Percentiles rank a stretch among this genome's conserved stretches.
These are phyloP conservation scores for Schoenoplectus triqueter DNA, from an alignment of 202 grass and related monocot species.

Conservation along the genomic window DNA sequence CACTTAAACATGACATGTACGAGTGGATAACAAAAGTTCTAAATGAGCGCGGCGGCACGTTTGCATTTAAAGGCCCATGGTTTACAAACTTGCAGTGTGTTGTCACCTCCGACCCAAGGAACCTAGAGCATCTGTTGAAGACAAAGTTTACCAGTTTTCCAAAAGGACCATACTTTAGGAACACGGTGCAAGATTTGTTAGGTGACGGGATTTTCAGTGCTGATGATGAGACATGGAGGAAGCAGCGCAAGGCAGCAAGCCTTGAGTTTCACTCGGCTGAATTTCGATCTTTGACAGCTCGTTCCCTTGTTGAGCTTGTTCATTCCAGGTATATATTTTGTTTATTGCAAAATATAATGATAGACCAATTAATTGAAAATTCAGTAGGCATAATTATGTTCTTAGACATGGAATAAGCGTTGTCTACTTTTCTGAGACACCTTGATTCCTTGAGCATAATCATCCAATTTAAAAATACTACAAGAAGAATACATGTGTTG, in stretches of 20 bases:
- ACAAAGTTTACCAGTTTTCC: constrained; percentile 81
- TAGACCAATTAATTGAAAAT: background rate
- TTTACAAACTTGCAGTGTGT: constrained; percentile 90
- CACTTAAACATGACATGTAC: constrained; percentile 76
- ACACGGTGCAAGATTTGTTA: constrained; percentile 75
- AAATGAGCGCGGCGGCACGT: constrained; percentile 65
- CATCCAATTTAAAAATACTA: background rate
- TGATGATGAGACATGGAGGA: constrained; percentile 82
- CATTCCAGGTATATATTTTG: constrained; percentile 44
- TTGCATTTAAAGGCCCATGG: constrained; percentile 78
- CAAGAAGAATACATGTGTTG: background rate
- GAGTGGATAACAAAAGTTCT: constrained; percentile 90
- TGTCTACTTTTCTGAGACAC: background rate
- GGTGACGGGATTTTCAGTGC: constrained; percentile 96
- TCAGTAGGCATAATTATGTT: background rate
- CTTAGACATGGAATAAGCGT: background rate
- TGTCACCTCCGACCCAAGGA: constrained; percentile 83
- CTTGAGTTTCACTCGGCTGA: constrained; percentile 96
- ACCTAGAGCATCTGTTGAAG: constrained; percentile 98
- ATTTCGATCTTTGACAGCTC: constrained; percentile 79
- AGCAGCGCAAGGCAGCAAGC: constrained; percentile 86
- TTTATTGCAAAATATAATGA: constrained; percentile 5
- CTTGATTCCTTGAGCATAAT: background rate
- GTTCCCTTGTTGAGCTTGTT: constrained; percentile 84
- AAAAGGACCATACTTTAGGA: constrained; percentile 85